Evolutionary conservation across 352 stramenopile genomes (phyloP), one percentile per base, ranked within the genome.

Genomic region (Pythium biforme): DNA sequence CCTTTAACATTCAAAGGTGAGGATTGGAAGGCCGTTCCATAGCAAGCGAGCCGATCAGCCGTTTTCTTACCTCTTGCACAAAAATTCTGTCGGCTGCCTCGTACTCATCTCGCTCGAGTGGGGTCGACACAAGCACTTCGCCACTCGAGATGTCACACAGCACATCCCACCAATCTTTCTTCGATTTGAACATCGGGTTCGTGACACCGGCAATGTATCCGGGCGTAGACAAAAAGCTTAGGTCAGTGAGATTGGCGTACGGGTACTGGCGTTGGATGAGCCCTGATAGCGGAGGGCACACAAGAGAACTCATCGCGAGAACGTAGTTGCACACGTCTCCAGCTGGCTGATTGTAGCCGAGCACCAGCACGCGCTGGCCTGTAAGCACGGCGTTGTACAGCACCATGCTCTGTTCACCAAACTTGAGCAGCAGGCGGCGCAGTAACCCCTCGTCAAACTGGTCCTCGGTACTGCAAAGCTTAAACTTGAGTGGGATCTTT

Each of bases 131-230:
- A 10, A 91, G 59, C 9, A 94, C 77, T 64, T 94, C 84, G 8
- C 87, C 86, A 6, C 68, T 96, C 5, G 85, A 90, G 49, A 96
- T 81, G 68, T 97, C 88, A 41, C 86, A 95, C 23, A 96, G 68
- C 22, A 97, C 78, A 62, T 97, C 89, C 89, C 89, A 97, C 89
- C 89, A 97, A 51, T 96, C 88, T 22, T 77, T 76, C 64, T 95
- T 94, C 54, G 83, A 88, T 65, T 95, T 94, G 63, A 97, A 97
- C 88, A 97, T 96, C 1, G 89, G 89, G 55, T 97, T 97, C 19
- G 88, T 97, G 58, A 96, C 89, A 3, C 90, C 90, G 31, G 90
- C 90, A 64, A 97, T 94, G 72, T 84, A 97, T 1, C 89, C 89
- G 0, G 86, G 85, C 19, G 77, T 90, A 0, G 75, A 76, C 25